A percentile compares a stretch with the other conserved stretches of the same genome.
Evolutionary conservation across 2,329 filamentous ascomycete species (phyloP).

Genomic region (Calonectria crousiana): DNA sequence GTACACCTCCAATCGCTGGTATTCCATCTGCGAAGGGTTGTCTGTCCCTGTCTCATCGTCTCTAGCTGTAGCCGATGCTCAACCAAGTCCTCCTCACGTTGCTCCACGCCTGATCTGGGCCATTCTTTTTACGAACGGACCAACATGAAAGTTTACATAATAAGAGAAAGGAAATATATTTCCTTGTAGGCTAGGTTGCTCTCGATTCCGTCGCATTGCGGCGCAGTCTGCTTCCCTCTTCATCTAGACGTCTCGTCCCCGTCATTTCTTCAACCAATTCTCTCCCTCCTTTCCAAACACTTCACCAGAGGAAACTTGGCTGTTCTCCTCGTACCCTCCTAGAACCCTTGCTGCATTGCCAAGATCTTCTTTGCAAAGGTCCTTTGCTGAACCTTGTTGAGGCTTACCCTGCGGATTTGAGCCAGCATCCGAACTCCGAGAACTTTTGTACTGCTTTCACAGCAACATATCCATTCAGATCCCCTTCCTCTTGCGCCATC

Average conservation of each 20-base stretch:
- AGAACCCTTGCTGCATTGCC: constrained; percentile 30
- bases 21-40: constrained; percentile 6
- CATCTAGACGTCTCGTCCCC: neutral
- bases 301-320: neutral
- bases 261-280: neutral
- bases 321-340: neutral
- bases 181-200: neutral
- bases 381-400: constrained; percentile 18
- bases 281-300: neutral
- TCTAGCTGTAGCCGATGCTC: neutral
- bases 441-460: constrained; percentile 38
- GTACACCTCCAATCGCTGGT: constrained; percentile 22
- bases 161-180: neutral
- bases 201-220: neutral
- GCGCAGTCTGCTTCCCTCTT: neutral
- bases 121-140: neutral
- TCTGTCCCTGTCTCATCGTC: neutral
- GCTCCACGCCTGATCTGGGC: neutral
- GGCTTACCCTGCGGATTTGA: constrained; percentile 12
- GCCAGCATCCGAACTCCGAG: constrained; percentile 28
- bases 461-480: constrained; percentile 11
- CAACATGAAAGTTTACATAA: neutral
- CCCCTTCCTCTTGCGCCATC: constrained; percentile 21
- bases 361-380: constrained; percentile 26
- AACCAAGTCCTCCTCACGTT: neutral